These are phyloP conservation scores for Neurospora sp. DNA, from an alignment of 495 filamentous ascomycete genomes.

Conservation along the genomic window DNA sequence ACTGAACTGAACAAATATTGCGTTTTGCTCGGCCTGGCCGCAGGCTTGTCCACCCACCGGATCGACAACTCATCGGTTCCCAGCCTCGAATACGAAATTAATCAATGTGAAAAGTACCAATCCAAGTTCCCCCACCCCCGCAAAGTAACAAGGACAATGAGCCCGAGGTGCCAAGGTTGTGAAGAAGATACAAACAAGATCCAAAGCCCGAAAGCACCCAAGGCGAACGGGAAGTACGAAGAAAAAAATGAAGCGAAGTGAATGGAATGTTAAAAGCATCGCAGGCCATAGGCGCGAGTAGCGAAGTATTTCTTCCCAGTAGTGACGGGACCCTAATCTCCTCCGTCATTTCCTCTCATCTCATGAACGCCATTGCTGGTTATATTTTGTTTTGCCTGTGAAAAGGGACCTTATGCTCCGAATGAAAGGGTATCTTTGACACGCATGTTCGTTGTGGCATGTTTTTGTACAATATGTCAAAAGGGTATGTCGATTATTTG, in stretches of 20 bases:
- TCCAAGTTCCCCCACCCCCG: neutral
- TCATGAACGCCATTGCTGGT: conserved; percentile 4
- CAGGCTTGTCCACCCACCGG: neutral
- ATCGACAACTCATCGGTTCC: neutral
- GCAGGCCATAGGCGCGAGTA: neutral
- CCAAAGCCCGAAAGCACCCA: conserved; percentile 14
- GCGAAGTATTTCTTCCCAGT: neutral
- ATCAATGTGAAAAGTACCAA: neutral
- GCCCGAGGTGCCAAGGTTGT: neutral
- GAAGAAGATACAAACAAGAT: conserved; percentile 7
- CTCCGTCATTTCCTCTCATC: neutral
- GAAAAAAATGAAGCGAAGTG: neutral
- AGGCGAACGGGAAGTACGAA: conserved; percentile 18
- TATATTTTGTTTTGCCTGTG: neutral
- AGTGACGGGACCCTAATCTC: neutral
- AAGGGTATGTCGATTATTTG: neutral
- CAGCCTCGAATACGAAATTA: neutral
- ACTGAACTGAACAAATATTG: neutral
- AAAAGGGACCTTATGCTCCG: neutral
- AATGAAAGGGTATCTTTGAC: neutral
- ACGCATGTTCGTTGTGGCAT: neutral
- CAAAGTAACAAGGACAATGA: conserved; percentile 7
- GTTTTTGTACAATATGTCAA: neutral
- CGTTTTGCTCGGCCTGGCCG: neutral
- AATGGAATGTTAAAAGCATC: conserved; percentile 3